Base-by-base conservation (phyloP, 257 asterid species). In the Przewalskia tangutica region DNA sequence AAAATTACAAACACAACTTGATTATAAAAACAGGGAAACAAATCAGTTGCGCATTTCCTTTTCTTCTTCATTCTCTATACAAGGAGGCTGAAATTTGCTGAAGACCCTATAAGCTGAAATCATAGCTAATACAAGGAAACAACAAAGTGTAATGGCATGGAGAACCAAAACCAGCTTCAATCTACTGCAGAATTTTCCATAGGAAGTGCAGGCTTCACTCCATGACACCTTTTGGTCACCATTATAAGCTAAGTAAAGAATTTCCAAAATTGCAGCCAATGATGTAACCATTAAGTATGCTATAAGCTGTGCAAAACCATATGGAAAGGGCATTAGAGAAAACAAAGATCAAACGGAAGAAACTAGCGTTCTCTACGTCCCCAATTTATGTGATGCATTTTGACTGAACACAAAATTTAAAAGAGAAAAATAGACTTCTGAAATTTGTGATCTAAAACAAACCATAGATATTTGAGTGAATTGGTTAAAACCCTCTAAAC, bases 241-340 rank as follows among this genome's bases (percentile, higher is more conserved):
- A 38, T 91, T 83, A 50, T 91, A 91, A 38, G 88, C 92, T 67
- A 95, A 88, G 91, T 92, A 89, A 2, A 90, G 70, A 79, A 95
- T 87, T 91, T 94, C 97, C 54, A 36, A 85, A 16, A 82, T 14
- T 23, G 97, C 89, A 62, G 97, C 93, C 89, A 90, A 62, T 32
- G 98, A 91, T 75, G 99, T 90, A 81, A 95, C 93, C 97, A 91
- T 84, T 67, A 95, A 87, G 92, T 94, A 95, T 13, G 99, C 99
- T 40, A 91, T 67, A 27, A 91, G 90, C 99, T 95, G 89, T 5
- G 18, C 62, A 77, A 68, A 73, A 63, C 18, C 81, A 63, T 51
- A 40, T 59, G 65, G 65, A 59, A 18, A 62, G 38, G 38, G 38
- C 10, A 20, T 60, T 8, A 4, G 11, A 18, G 11, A 70, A 44